Base-by-base conservation (phyloP, 495 filamentous ascomycete species). In the Recurvomyces mirabilis region DNA sequence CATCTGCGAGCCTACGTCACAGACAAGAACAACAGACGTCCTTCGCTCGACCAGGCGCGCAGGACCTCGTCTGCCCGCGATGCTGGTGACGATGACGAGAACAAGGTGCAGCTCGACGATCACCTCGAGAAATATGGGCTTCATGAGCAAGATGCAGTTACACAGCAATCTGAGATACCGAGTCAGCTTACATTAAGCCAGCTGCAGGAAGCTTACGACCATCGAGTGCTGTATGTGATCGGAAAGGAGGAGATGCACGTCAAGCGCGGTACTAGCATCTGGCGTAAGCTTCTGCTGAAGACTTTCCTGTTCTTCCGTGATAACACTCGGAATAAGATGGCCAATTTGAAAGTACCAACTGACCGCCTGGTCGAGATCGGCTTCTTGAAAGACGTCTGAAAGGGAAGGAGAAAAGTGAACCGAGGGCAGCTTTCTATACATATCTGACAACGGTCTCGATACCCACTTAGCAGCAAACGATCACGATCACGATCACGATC, bases 231-330 rank as follows among this genome's bases (percentile, higher is more conserved):
- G 20, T 82, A 84, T 51, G 67, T 85, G n/a, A 65, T 83, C n/a
- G 81, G 81, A 10, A 85, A 84, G 55, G 80, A 84, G 51, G 71
- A 82, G 63, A 71, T 84, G 70, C 63, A 63, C 17, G 68, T 84
- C 51, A 61, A 59, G 33, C 34, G 46, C 5, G 59, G 58, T 5
- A 67, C 64, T 12, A 63, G 66, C 14, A 54, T 69, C 25, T 41
- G 63, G 24, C 61, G 77, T 6, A 65, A 53, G 21, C n/a, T 72
- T 0, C 25, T 75, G 12, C 53, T 84, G 43, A 62, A 56, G 29
- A 57, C 67, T 0, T 85, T 83, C 47, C 56, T 84, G 36, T 84
- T 76, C 73, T 71, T 82, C 41, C 53, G 81, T 26, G 78, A 82
- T n/a, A 81, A 63, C 40, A 58, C 60, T 12, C 51, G 58, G 38